phyloP scores from a whole-genome alignment of 177 flowering plant species.

The Tripterygium wilfordii region DNA sequence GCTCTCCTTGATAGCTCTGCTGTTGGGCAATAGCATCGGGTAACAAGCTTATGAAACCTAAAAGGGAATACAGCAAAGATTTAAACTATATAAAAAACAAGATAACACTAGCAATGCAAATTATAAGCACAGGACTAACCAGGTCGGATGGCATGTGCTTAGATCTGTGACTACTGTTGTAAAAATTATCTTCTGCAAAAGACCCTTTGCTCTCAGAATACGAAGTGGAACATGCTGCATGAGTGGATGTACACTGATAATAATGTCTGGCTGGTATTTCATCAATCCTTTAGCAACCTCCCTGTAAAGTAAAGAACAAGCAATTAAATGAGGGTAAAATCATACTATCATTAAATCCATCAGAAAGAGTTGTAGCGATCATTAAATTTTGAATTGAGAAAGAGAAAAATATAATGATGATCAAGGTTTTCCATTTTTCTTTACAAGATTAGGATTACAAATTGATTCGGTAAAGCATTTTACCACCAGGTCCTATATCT shows the following conservation, averaged over 20 bases:
- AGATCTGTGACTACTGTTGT: conserved; percentile 95
- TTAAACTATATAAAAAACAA: not conserved
- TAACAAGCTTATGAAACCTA: conserved; percentile 99
- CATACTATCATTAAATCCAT: not conserved
- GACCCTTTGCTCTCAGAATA: conserved; percentile 73
- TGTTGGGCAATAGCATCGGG: conserved; percentile 95
- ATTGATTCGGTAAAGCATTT: no score
- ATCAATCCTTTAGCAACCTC: conserved; percentile 92
- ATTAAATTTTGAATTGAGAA: not conserved
- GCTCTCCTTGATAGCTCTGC: conserved; percentile 85
- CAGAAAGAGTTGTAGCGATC: not conserved
- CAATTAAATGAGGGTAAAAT: not conserved
- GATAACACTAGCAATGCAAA: not conserved
- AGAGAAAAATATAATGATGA: no score
- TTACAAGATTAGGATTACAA: no score
- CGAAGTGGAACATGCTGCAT: conserved; percentile 99
- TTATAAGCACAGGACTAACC: conserved; percentile 33
- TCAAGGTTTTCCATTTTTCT: no score
- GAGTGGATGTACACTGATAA: conserved; percentile 94
- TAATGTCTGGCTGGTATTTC: conserved; percentile 92
- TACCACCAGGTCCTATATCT: no score
- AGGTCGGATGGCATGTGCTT: conserved; percentile 97
- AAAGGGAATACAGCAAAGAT: conserved; percentile 7
- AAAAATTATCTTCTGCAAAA: conserved; percentile 83
- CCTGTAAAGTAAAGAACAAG: conserved; percentile 30